These are phyloP conservation scores for Sclerotinia sclerotiorum DNA, from an alignment of 2,329 filamentous ascomycete species.

Conservation along the genomic window DNA sequence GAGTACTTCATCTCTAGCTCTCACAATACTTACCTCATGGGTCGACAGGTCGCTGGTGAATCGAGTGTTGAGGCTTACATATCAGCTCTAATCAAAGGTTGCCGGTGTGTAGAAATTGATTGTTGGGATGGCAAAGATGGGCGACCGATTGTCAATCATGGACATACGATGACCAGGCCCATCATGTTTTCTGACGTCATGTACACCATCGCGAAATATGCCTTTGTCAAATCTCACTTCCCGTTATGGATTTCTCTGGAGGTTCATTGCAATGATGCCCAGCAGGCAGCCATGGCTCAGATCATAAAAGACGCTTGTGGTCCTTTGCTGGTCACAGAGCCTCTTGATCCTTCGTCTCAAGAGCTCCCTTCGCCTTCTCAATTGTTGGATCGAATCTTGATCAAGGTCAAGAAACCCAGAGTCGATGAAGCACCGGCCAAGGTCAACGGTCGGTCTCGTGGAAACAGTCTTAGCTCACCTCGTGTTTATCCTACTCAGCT, in stretches of 20 bases:
- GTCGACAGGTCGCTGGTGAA: conserved; percentile 82
- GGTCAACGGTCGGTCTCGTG: conserved; percentile 53
- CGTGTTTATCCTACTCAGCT: conserved; percentile 62
- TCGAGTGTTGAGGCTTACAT: conserved; percentile 97
- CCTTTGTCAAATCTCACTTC: conserved; percentile 82
- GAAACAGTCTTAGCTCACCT: conserved; percentile 76
- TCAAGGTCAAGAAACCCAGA: conserved; percentile 88
- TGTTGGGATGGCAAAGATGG: conserved; percentile 95
- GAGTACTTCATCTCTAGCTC: conserved; percentile 99
- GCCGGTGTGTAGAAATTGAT: conserved; percentile 94
- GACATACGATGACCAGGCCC: conserved; percentile 81
- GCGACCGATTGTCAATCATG: conserved; percentile 81
- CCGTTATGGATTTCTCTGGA: conserved; percentile 94
- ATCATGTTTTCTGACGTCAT: conserved; percentile 92
- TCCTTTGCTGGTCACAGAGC: conserved; percentile 72
- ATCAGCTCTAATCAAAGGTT: conserved; percentile 79
- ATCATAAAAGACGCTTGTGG: conserved; percentile 86
- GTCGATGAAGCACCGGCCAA: conserved; percentile 43
- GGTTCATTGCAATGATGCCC: conserved; percentile 81
- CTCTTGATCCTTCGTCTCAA: conserved; percentile 65
- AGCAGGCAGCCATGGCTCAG: conserved; percentile 84
- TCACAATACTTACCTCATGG: conserved; percentile 95
- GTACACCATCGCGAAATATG: conserved; percentile 90
- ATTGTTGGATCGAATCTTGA: conserved; percentile 76
- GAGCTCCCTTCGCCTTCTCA: conserved; percentile 83